Conservation (phyloP, 257 asterid genomes). For the Eucommia ulmoides region DNA sequence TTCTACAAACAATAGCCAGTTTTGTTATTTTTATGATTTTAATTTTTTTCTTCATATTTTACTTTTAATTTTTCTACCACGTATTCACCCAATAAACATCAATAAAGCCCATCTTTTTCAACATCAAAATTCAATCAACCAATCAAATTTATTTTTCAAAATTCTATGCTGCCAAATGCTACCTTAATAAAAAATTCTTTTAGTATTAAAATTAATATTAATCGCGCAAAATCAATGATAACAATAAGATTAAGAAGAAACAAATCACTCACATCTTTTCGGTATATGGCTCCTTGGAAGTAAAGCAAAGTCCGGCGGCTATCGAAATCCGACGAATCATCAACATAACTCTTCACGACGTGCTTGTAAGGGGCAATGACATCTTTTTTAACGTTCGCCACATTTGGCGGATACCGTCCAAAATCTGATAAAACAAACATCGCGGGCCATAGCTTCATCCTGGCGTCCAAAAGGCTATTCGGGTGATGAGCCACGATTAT, state of each 20-base stretch:
- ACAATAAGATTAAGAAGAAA: background rate
- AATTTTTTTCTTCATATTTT: no score
- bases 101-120: background rate
- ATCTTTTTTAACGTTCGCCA: constrained; percentile 84
- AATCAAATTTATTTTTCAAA: background rate
- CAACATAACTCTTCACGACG: constrained; percentile 35
- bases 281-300: constrained; percentile 90
- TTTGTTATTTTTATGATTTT: no score
- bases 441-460: constrained; percentile 88
- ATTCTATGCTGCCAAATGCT: background rate
- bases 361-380: constrained; percentile 90
- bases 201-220: no score
- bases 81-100: background rate
- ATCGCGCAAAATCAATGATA: background rate
- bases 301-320: constrained; percentile 69
- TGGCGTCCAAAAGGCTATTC: constrained; percentile 70
- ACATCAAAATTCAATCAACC: background rate
- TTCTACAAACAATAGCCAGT: background rate
- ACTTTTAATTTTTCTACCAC: no score
- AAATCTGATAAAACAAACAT: constrained; percentile 71
- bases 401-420: constrained; percentile 80
- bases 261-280: constrained; percentile 70
- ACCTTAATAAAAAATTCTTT: no score
- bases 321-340: constrained; percentile 54
- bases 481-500: constrained; percentile 90